Evolutionary conservation across 2,329 filamentous ascomycete genomes (phyloP), one percentile per base, ranked within the genome.

Genomic region (Chalaropsis thielavioides): DNA sequence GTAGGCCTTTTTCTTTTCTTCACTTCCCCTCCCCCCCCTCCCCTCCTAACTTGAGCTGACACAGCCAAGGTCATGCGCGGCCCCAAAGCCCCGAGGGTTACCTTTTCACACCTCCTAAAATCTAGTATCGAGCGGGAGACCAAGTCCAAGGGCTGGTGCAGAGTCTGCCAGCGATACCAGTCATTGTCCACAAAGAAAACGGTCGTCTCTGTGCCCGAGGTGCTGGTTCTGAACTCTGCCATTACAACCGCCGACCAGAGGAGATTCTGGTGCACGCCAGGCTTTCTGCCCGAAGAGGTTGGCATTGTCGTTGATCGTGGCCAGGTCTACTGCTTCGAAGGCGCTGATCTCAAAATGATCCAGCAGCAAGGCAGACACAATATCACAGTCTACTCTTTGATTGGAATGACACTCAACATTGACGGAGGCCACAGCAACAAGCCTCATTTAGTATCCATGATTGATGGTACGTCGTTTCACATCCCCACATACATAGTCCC

Each of bases 251-350:
- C 85, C 1, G 88, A 92, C 68, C 84, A 90, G 43, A 86, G 87
- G 70, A 82, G 88, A 67, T 80, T 96, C 17, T 99, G 95, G 95
- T 84, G 89, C 0, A 90, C 86, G 13, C 90, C 90, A 0, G 90
- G 89, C 17, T 99, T 92, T 87, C 79, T 99, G 13, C 94, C 94
- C 0, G 88, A 94, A 71, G 91, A 97, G 73, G 92, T 99, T 70
- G 94, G 94, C 44, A 84, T 99, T 71, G 89, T 95, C 66, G 84
- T 96, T 66, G 89, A 95, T 67, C 84, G 89, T 70, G 90, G 90
- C n/a, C 89, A 95, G 71, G 89, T 97, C 72, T 92, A 90, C 74
- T 96, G 92, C 74, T 97, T 91, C 69, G 92, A 99, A 74, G 92
- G 94, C 1, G 87, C 95, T 63, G 92, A 97, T 70, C 75, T 99